Percentiles rank a stretch among this genome's conserved stretches.
Evolutionary conservation across 768 basidiomycete species (phyloP).

Genomic region (Tricholoma sp.): DNA sequence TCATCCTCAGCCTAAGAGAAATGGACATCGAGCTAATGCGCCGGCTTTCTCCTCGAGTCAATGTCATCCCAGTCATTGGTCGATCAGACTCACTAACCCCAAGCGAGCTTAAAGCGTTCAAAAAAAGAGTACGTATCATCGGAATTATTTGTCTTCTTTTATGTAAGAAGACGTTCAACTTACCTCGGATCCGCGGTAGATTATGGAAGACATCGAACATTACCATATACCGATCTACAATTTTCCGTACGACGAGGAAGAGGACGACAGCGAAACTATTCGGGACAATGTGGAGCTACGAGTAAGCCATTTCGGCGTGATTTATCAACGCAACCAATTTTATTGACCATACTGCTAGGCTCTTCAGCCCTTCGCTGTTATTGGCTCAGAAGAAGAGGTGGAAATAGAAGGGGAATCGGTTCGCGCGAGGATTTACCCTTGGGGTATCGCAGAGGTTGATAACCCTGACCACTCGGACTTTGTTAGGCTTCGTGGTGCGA

Average conservation of each 20-base stretch:
- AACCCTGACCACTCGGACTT: slow-evolving; percentile 92
- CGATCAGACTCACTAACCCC: slow-evolving; percentile 86
- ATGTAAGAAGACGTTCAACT: slow-evolving; percentile 2
- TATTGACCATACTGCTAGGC: slow-evolving; percentile 27
- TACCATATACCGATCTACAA: slow-evolving; percentile 90
- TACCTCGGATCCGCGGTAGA: slow-evolving; percentile 35
- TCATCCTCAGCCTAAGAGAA: slow-evolving; percentile 59
- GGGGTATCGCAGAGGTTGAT: slow-evolving; percentile 90
- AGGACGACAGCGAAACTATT: slow-evolving; percentile 91
- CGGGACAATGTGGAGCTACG: slow-evolving; percentile 86
- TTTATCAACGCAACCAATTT: not conserved
- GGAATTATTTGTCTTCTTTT: slow-evolving; percentile 8
- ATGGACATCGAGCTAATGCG: slow-evolving; percentile 94
- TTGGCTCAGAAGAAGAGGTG: slow-evolving; percentile 85
- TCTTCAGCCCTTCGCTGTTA: slow-evolving; percentile 81
- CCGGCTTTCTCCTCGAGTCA: slow-evolving; percentile 82
- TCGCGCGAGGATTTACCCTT: slow-evolving; percentile 82
- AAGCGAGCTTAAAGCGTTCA: slow-evolving; percentile 76
- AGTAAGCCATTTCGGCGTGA: slow-evolving; percentile 30
- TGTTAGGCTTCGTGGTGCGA: slow-evolving; percentile 67
- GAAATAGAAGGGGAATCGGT: slow-evolving; percentile 75
- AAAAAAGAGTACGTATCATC: slow-evolving; percentile 53
- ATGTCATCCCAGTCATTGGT: slow-evolving; percentile 90
- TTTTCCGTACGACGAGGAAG: slow-evolving; percentile 91
- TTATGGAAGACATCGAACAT: slow-evolving; percentile 91